A percentile compares a stretch with the other conserved stretches of the same genome.
Conservation (phyloP, 2,329 filamentous ascomycete species). For the Beauveria bassiana region DNA sequence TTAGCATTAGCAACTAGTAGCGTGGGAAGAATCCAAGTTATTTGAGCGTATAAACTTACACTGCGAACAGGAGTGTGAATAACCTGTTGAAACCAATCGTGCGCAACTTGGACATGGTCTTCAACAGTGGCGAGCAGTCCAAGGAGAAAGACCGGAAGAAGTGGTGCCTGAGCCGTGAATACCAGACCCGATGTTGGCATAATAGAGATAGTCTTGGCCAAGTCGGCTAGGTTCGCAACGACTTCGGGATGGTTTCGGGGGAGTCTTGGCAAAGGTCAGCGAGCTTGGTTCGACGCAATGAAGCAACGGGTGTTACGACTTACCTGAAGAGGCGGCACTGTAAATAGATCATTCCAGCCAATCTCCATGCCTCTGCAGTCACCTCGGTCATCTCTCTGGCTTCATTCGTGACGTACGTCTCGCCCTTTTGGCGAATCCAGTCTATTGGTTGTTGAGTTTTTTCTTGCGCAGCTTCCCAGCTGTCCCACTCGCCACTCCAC, state of each 20-base stretch:
- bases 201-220: slow-evolving; percentile 30
- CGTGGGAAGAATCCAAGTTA: not conserved
- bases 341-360: slow-evolving; percentile 31
- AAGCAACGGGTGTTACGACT: not conserved
- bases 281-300: not conserved
- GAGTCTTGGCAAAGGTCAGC: slow-evolving; percentile 19
- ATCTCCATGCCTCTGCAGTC: slow-evolving; percentile 34
- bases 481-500: slow-evolving; percentile 25
- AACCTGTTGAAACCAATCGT: slow-evolving; percentile 29
- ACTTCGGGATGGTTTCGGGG: slow-evolving; percentile 30
- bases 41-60: slow-evolving; percentile 22
- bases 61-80: slow-evolving; percentile 30
- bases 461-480: slow-evolving; percentile 17
- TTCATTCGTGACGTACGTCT: slow-evolving; percentile 20
- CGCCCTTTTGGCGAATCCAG: slow-evolving; percentile 22
- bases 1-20: slow-evolving; percentile 12
- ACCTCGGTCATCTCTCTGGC: slow-evolving; percentile 31
- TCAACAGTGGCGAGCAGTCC: slow-evolving; percentile 26
- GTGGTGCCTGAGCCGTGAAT: slow-evolving; percentile 34
- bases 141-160: slow-evolving; percentile 34
- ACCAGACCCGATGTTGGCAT: slow-evolving; percentile 34
- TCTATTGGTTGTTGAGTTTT: slow-evolving; percentile 18
- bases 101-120: slow-evolving; percentile 22
- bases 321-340: slow-evolving; percentile 32
- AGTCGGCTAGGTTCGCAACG: slow-evolving; percentile 22